Evolutionary conservation across 1,284 basidiomycete species (phyloP), one percentile per base, ranked within the genome.

Genomic region (Heterobasidion irregulare): DNA sequence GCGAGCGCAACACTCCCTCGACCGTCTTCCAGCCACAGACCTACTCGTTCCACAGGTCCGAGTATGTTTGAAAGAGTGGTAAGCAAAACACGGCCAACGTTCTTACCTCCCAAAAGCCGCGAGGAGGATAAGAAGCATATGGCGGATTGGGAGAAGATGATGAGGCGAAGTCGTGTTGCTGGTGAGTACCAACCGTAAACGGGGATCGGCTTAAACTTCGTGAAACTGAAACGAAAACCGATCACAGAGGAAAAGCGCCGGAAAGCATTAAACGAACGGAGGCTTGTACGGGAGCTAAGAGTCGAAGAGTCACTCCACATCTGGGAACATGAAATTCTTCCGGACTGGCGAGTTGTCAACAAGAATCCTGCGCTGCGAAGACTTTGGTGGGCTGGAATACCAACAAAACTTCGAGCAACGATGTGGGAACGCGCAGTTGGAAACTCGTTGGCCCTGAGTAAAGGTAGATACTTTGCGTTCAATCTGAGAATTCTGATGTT

Each of bases 381-480:
- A 63, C 64, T 98, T 15, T 99, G 96, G 96, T 96, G 94, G 86
- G 79, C 82, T 48, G 96, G 96, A 7, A 87, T 95, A 53, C 96
- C 96, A 0, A 83, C 86, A 0, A 89, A 91, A 66, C 72, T 96
- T 54, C 79, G 96, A 46, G 90, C 92, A 0, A 73, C 80, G 5
- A 83, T 98, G 69, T 99, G 96, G 96, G 83, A 88, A 62, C 76
- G 82, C 56, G 92, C 89, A 5, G 85, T 93, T 18, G 96, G 96
- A 8, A 99, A 99, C 66, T 77, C 84, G 15, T 74, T 98, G 51
- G 89, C 94, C 26, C 70, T 99, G 57, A 89, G 84, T 64, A 94
- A 89, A 84, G 90, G 92, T 89, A 26, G 43, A 19, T 12, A 36
- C 41, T n/a, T 32, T 34, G 36, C 50, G 53, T 50, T 60, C 54